Percentiles rank a stretch among this genome's conserved stretches.
These are phyloP conservation scores for Beverwykella pulmonaria DNA, from an alignment of 495 filamentous ascomycete species.

Conservation along the genomic window DNA sequence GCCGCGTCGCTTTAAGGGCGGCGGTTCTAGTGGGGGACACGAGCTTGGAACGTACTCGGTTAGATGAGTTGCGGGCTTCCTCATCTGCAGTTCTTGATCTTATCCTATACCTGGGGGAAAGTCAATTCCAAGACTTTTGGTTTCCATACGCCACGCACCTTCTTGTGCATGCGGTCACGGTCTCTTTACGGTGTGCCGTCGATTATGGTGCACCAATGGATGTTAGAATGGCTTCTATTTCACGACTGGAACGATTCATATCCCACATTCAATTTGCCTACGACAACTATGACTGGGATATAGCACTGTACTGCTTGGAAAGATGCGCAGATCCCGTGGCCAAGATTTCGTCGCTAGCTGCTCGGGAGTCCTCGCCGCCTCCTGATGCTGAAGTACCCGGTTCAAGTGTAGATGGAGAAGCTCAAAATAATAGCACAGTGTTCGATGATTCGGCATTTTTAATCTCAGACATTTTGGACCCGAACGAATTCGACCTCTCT, in stretches of 20 bases:
- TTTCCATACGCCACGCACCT: slow-evolving; percentile 28
- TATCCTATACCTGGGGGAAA: slow-evolving; percentile 22
- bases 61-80: slow-evolving; percentile 54
- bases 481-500: slow-evolving; percentile 29
- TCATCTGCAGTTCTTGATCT: slow-evolving; percentile 56
- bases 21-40: slow-evolving; percentile 53
- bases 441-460: slow-evolving; percentile 23
- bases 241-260: slow-evolving; percentile 51
- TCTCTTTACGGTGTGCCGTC: slow-evolving; percentile 38
- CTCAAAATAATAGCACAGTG: not conserved
- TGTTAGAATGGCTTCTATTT: slow-evolving; percentile 47
- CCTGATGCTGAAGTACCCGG: slow-evolving; percentile 1
- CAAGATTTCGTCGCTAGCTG: slow-evolving; percentile 39
- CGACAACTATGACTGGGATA: slow-evolving; percentile 59
- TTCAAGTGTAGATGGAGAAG: not conserved
- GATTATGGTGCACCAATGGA: slow-evolving; percentile 45
- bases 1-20: slow-evolving; percentile 56
- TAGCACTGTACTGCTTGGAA: slow-evolving; percentile 58
- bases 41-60: slow-evolving; percentile 51
- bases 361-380: not conserved
- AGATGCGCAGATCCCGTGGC: slow-evolving; percentile 49
- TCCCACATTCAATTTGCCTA: slow-evolving; percentile 55
- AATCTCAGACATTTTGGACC: slow-evolving; percentile 24
- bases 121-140: slow-evolving; percentile 35
- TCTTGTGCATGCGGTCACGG: slow-evolving; percentile 24